phyloP scores from a whole-genome alignment of 1,284 basidiomycete species.

The Exobasidium cylindrosporum region DNA sequence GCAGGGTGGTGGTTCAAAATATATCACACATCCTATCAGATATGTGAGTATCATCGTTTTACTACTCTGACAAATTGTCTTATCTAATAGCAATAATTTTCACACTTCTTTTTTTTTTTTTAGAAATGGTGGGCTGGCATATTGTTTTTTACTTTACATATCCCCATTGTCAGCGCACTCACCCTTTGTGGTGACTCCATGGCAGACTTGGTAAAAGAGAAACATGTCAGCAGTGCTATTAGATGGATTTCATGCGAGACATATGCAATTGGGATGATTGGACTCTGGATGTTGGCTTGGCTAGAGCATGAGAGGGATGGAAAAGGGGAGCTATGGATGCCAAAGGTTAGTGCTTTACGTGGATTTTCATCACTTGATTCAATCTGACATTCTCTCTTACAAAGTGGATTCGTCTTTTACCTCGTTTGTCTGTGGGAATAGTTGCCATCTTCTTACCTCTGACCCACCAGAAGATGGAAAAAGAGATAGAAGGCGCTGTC shows the following conservation, averaged over 20 bases:
- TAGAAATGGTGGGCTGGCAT: slow-evolving; percentile 22
- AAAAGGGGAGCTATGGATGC: slow-evolving; percentile 32
- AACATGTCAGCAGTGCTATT: slow-evolving; percentile 26
- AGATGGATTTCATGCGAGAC: slow-evolving; percentile 36
- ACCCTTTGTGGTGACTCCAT: slow-evolving; percentile 41
- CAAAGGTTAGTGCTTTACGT: slow-evolving; percentile 15
- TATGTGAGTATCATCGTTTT: slow-evolving; percentile 11
- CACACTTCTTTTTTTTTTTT: neutral
- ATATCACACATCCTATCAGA: slow-evolving; percentile 31
- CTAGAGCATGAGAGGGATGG: slow-evolving; percentile 36
- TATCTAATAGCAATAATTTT: neutral
- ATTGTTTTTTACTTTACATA: slow-evolving; percentile 30
- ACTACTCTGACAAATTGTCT: neutral
- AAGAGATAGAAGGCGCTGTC: slow-evolving; percentile 6
- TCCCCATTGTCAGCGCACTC: slow-evolving; percentile 37
- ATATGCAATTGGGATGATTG: slow-evolving; percentile 37
- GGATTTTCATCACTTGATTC: neutral
- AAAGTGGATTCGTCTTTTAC: slow-evolving; percentile 26
- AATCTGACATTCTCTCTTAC: neutral
- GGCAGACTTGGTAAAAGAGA: slow-evolving; percentile 36
- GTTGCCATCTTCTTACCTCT: slow-evolving; percentile 37
- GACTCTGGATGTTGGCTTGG: slow-evolving; percentile 28
- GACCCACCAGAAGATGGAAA: slow-evolving; percentile 22
- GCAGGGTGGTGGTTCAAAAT: slow-evolving; percentile 23
- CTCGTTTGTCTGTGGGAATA: slow-evolving; percentile 27